A percentile compares a stretch with the other conserved stretches of the same genome.
phyloP scores from a whole-genome alignment of 2,329 filamentous ascomycete species.

The Penicillium olsonii region DNA sequence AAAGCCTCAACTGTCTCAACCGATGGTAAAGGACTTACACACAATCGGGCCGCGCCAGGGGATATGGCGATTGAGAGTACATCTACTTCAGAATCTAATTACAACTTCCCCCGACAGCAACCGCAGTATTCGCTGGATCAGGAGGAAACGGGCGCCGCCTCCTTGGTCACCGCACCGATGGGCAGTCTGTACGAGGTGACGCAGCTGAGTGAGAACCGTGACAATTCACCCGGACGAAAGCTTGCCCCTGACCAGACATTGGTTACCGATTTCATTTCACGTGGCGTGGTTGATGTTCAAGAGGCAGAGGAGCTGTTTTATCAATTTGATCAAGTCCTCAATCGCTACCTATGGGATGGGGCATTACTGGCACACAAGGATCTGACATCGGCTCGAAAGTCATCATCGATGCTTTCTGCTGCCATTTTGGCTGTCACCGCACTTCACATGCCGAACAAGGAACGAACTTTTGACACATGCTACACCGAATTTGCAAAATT shows the following conservation, averaged over 20 bases:
- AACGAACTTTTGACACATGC: conserved; percentile 50
- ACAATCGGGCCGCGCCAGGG: conserved; percentile 16
- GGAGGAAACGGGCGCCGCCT: conserved; percentile 39
- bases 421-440: conserved; percentile 54
- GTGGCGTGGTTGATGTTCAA: conserved; percentile 48
- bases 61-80: conserved; percentile 13
- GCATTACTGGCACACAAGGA: conserved; percentile 51
- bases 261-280: conserved; percentile 54
- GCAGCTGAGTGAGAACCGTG: conserved; percentile 41
- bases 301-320: conserved; percentile 45
- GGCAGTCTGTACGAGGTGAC: conserved; percentile 54
- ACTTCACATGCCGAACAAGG: conserved; percentile 51
- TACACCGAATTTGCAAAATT: conserved; percentile 55
- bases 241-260: conserved; percentile 37
- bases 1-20: conserved; percentile 37
- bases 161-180: conserved; percentile 46
- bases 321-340: conserved; percentile 45
- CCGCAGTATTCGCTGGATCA: conserved; percentile 38
- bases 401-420: conserved; percentile 46
- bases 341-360: conserved; percentile 44
- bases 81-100: conserved; percentile 23
- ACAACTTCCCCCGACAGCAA: conserved; percentile 27
- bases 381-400: conserved; percentile 48
- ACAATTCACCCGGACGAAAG: conserved; percentile 33
- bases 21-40: conserved; percentile 27